These are phyloP conservation scores for Mallotus repandus DNA, from an alignment of 441 rosid species.

Conservation along the genomic window DNA sequence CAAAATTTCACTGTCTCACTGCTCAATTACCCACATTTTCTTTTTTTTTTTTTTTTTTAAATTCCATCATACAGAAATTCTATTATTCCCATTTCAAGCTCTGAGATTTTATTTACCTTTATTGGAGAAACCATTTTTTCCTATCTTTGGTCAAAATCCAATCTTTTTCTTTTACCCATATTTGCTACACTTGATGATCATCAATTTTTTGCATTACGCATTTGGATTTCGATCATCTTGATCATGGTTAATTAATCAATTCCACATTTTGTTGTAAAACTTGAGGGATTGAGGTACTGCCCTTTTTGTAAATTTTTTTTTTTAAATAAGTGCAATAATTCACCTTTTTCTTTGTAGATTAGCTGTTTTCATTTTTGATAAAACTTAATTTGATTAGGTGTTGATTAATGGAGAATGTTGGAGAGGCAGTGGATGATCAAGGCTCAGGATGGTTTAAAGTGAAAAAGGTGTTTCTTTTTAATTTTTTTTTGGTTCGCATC, in stretches of 20 bases:
- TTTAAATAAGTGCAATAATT: slow-evolving; percentile 17
- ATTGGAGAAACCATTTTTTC: slow-evolving; percentile 1
- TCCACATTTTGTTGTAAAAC: slow-evolving; percentile 21
- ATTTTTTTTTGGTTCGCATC: slow-evolving; percentile 5
- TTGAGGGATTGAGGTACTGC: slow-evolving; percentile 9
- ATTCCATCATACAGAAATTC: neutral
- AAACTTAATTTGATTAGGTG: slow-evolving; percentile 21
- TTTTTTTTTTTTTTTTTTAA: neutral
- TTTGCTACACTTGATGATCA: slow-evolving; percentile 7
- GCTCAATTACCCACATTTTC: neutral
- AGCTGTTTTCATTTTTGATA: slow-evolving; percentile 5
- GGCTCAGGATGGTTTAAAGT: slow-evolving; percentile 75
- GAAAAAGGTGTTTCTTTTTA: slow-evolving; percentile 48
- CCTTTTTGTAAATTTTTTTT: neutral
- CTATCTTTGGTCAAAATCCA: neutral
- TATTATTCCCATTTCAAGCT: neutral
- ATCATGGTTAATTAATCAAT: slow-evolving; percentile 22
- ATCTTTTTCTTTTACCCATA: slow-evolving; percentile 2
- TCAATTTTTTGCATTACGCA: slow-evolving; percentile 16
- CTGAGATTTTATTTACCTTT: slow-evolving; percentile 4
- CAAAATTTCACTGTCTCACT: neutral
- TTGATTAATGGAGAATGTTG: slow-evolving; percentile 54
- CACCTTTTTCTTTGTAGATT: slow-evolving; percentile 7
- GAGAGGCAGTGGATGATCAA: slow-evolving; percentile 60
- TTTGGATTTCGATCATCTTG: slow-evolving; percentile 21